phyloP scores from a whole-genome alignment of 805 yeast species.

The Ogataea allantospora region DNA sequence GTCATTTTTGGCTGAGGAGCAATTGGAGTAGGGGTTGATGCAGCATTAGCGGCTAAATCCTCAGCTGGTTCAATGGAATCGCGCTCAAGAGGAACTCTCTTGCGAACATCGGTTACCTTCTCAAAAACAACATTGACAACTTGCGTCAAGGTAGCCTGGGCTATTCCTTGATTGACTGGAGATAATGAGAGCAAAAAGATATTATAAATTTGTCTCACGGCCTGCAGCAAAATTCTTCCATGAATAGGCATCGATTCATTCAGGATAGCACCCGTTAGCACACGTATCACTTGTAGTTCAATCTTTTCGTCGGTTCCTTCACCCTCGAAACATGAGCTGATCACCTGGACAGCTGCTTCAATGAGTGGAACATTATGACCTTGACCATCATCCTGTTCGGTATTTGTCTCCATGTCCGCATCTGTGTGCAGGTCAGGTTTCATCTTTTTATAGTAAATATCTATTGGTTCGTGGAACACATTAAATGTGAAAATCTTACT shows the following conservation, averaged over 20 bases:
- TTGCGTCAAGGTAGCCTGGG: conserved; percentile 93
- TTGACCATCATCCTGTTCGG: conserved; percentile 35
- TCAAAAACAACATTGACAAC: conserved; percentile 84
- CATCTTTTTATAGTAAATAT: conserved; percentile 39
- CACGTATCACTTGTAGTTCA: conserved; percentile 91
- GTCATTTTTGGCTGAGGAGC: conserved; percentile 39
- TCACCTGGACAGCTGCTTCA: conserved; percentile 80
- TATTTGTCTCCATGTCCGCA: conserved; percentile 43
- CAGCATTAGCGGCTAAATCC: conserved; percentile 2
- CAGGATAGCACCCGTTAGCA: conserved; percentile 82
- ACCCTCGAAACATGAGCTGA: conserved; percentile 82
- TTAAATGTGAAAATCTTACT: conserved; percentile 88
- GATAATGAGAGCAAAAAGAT: conserved; percentile 82
- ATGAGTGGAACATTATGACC: conserved; percentile 53
- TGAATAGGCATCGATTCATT: conserved; percentile 82
- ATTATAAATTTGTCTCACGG: conserved; percentile 90
- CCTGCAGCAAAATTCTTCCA: conserved; percentile 83
- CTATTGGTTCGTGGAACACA: conserved; percentile 59
- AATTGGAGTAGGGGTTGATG: conserved; percentile 1
- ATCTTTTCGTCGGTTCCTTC: conserved; percentile 88
- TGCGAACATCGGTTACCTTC: conserved; percentile 40
- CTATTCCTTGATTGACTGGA: conserved; percentile 84
- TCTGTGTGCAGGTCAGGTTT: conserved; percentile 30
- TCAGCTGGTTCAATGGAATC: conserved; percentile 2
- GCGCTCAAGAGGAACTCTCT: conserved; percentile 3